Evolutionary conservation across 78 protist species (phyloP), one percentile per base, ranked within the genome.

Genomic region (Dictyostelium purpureum): DNA sequence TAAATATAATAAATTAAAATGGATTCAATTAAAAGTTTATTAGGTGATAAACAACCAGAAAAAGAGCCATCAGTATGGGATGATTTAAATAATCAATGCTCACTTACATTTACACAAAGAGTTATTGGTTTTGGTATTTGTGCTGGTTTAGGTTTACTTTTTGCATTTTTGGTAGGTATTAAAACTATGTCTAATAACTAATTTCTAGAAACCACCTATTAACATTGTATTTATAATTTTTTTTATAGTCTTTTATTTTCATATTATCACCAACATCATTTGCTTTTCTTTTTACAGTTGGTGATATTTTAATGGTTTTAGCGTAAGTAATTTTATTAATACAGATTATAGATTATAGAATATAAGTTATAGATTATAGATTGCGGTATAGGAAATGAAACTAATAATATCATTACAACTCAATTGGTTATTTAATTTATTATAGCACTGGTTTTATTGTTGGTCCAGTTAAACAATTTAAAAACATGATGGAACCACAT

Each of bases 11-110:
- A 10, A 59, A 6, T 6, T n/a, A 21, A 59, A 52, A 85, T 85
- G 91, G 91, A 85, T 35, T 85, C 91, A 47, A 85, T 85, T 45
- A 85, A 85, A 28, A 85, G 91, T 73, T 85, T 85, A n/a, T 59
- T 85, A 51, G 91, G 91, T 16, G 43, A 85, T 43, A 43, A 70
- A 24, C 54, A 85, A 35, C 77, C 66, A 37, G 47, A 82, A 14
- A 52, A 85, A 12, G 91, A 85, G 16, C 77, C 14, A 70, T 31
- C 61, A 21, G 37, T 85, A 12, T 85, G 91, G 91, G 91, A 85
- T 42, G 83, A 85, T 26, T 38, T 85, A 14, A 85, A 85, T 28
- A 85, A 85, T 57, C 91, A 85, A 73, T 85, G 91, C n/a, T 85
- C 91, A 18, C 42, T 85, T n/a, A 54, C 91, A n/a, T 73, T 54